These are phyloP conservation scores for Hanseniaspora singularis DNA, from an alignment of 805 yeast genomes.

Conservation along the genomic window DNA sequence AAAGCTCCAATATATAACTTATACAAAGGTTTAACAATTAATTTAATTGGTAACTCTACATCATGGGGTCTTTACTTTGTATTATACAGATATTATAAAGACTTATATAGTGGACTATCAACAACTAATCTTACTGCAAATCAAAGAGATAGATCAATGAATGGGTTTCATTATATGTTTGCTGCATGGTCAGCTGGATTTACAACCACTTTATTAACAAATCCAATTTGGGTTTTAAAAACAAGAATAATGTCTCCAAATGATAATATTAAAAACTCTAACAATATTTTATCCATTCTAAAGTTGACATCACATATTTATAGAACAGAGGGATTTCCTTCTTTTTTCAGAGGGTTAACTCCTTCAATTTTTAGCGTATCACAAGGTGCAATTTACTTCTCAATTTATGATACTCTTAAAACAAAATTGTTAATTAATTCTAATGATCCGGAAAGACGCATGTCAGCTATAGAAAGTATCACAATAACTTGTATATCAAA, in stretches of 20 bases:
- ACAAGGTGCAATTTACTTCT: slow-evolving; percentile 82
- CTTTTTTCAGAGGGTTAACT: slow-evolving; percentile 61
- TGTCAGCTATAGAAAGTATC: slow-evolving; percentile 48
- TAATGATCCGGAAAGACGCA: slow-evolving; percentile 19
- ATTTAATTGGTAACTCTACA: slow-evolving; percentile 66
- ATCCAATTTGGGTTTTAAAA: slow-evolving; percentile 92
- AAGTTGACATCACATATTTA: slow-evolving; percentile 37
- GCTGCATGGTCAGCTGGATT: slow-evolving; percentile 64
- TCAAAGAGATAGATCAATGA: slow-evolving; percentile 28
- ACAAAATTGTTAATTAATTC: slow-evolving; percentile 23
- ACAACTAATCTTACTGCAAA: slow-evolving; percentile 13
- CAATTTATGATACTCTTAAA: slow-evolving; percentile 73
- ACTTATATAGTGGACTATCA: background rate
- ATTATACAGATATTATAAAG: slow-evolving; percentile 39
- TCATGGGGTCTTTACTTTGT: slow-evolving; percentile 88
- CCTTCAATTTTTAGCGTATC: slow-evolving; percentile 73
- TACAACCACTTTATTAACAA: slow-evolving; percentile 63
- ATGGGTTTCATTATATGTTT: slow-evolving; percentile 37
- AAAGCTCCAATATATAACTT: slow-evolving; percentile 24
- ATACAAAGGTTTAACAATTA: slow-evolving; percentile 73
- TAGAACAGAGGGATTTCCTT: slow-evolving; percentile 43
- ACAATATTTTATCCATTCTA: slow-evolving; percentile 29
- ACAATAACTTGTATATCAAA: slow-evolving; percentile 59
- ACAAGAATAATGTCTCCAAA: slow-evolving; percentile 64
- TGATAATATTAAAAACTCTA: slow-evolving; percentile 22